Evolutionary conservation across 2,329 filamentous ascomycete species (phyloP), one percentile per base, ranked within the genome.

Genomic region (Chaetomiaceae sp.): DNA sequence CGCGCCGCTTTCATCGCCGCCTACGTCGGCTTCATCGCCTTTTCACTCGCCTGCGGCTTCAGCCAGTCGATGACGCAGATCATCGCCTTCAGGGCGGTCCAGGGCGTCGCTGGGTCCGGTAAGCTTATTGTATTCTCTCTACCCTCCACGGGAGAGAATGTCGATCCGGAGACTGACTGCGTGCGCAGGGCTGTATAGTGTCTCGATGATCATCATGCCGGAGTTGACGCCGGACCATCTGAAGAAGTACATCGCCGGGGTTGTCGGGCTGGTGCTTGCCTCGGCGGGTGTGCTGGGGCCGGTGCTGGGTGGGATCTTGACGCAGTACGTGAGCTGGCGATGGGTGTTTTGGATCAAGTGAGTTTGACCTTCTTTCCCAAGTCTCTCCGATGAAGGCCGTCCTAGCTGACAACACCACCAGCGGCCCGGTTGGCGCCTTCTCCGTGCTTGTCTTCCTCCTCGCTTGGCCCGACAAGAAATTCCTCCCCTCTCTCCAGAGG

Each of bases 331-430:
- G 1, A 68, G 61, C 9, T 79, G 75, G 75, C 62, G 72, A 49
- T 78, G 74, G 70, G 66, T 79, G 2, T 81, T 80, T 59, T 79
- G 74, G 73, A 74, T 81, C 56, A 81, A 80, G 74, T 76, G 55
- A 39, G 70, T 62, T 4, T 4, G 5, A 7, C 4, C 12, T 3
- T 19, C 9, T 11, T 12, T 20, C 11, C 40, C n/a, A 9, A 27
- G 1, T 26, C n/a, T 11, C 10, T 15, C 11, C n/a, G n/a, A n/a
- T n/a, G n/a, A n/a, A n/a, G 17, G 7, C 11, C 19, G 26, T 14
- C 34, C 12, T 15, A 19, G 24, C 47, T 41, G 32, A 40, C 26
- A 34, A 4, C 18, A 10, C 4, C 3, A 6, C n/a, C 34, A 78
- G 75, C 56, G 74, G 71, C 2, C 76, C 77, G 1, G 62, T 79